A percentile compares a stretch with the other conserved stretches of the same genome.
phyloP scores from a whole-genome alignment of 129 eudicot species.

The Tagetes erecta region DNA sequence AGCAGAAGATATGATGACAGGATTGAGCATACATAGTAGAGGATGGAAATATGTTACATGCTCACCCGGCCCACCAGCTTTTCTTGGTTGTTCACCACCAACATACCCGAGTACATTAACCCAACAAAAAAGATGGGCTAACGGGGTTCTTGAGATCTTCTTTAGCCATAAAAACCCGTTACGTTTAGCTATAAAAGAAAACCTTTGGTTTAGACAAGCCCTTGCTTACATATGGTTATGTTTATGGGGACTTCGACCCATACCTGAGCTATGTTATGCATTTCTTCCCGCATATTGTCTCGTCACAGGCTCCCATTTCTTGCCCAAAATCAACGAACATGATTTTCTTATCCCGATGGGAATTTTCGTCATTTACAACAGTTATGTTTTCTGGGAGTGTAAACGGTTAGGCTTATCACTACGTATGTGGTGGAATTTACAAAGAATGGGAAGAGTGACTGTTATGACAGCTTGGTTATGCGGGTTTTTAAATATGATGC shows the following conservation, averaged over 20 bases:
- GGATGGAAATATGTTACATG: neutral
- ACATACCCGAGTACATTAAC: neutral
- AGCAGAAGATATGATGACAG: neutral
- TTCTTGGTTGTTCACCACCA: conserved; percentile 11
- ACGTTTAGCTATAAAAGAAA: conserved; percentile 26
- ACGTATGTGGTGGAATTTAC: conserved; percentile 65
- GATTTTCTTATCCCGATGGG: conserved; percentile 32
- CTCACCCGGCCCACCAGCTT: neutral
- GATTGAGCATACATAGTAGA: neutral
- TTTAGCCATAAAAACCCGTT: conserved; percentile 14
- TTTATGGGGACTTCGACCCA: conserved; percentile 8
- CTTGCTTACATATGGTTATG: conserved; percentile 6
- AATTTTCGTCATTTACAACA: conserved; percentile 35
- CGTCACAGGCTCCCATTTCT: conserved; percentile 34
- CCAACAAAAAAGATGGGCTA: conserved; percentile 11
- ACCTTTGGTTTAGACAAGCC: conserved; percentile 14
- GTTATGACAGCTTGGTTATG: conserved; percentile 45
- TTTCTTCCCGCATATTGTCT: conserved; percentile 42
- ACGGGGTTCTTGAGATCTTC: neutral
- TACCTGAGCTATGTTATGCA: neutral
- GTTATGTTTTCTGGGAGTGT: conserved; percentile 42
- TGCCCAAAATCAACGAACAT: conserved; percentile 44
- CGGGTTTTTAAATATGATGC: conserved; percentile 32
- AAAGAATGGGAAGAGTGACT: conserved; percentile 45
- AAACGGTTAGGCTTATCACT: conserved; percentile 28